These are phyloP conservation scores for Hansenula sp. DNA, from an alignment of 1,139 yeast species.

Conservation along the genomic window DNA sequence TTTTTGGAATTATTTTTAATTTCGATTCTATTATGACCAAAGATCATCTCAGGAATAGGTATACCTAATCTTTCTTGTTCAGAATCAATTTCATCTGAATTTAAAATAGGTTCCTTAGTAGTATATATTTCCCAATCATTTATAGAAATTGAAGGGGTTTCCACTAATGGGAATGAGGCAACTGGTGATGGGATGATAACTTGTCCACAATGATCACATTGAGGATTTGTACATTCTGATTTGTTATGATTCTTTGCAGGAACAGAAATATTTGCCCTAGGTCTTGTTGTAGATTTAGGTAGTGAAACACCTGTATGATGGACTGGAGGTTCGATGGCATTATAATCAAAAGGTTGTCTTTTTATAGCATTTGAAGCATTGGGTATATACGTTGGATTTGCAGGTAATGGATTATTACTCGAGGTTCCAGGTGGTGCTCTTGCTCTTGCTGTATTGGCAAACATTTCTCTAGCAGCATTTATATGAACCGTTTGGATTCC, in stretches of 20 bases:
- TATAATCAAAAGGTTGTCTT: slow-evolving; percentile 4
- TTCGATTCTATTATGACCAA: slow-evolving; percentile 78
- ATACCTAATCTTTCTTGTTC: slow-evolving; percentile 56
- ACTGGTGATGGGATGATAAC: slow-evolving; percentile 74
- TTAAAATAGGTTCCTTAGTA: slow-evolving; percentile 71
- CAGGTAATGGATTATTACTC: slow-evolving; percentile 39
- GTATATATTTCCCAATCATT: slow-evolving; percentile 78
- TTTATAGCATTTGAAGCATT: slow-evolving; percentile 3
- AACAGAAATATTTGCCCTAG: slow-evolving; percentile 7
- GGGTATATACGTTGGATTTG: slow-evolving; percentile 24
- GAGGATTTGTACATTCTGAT: slow-evolving; percentile 33
- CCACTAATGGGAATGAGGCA: slow-evolving; percentile 57
- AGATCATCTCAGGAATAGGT: slow-evolving; percentile 96
- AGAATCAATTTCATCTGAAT: slow-evolving; percentile 67
- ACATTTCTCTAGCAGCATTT: slow-evolving; percentile 65
- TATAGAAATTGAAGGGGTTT: slow-evolving; percentile 62
- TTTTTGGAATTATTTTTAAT: slow-evolving; percentile 37
- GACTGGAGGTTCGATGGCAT: slow-evolving; percentile 9
- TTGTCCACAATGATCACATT: slow-evolving; percentile 61
- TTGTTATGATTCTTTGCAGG: slow-evolving; percentile 22
- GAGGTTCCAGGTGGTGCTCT: slow-evolving; percentile 21
- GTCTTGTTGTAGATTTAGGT: slow-evolving; percentile 3
- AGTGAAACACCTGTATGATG: slow-evolving; percentile 8
- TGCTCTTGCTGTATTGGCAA: slow-evolving; percentile 30
- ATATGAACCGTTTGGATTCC: slow-evolving; percentile 56